Evolutionary conservation across 2,329 filamentous ascomycete genomes (phyloP).

Genomic region (Lasiodiplodia gonubiensis): DNA sequence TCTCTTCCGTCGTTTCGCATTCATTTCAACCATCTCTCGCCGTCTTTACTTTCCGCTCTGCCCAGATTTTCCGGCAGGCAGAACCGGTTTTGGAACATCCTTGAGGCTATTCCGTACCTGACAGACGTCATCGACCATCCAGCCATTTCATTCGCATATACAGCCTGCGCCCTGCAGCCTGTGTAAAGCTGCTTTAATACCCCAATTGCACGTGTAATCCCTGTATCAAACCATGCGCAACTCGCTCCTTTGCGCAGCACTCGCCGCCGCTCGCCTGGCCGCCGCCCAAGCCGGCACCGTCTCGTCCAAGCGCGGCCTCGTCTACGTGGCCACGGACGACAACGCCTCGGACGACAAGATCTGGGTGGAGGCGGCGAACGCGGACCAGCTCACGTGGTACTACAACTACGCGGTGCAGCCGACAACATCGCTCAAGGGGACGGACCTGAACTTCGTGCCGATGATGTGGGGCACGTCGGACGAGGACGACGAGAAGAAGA

Average conservation of each 20-base stretch:
- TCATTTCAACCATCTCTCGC: neutral
- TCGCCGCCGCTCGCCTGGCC: conserved; percentile 26
- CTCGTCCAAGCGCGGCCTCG: conserved; percentile 73
- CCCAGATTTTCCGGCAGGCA: neutral
- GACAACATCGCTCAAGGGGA: conserved; percentile 54
- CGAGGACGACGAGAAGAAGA: conserved; percentile 41
- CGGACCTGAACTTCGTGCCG: conserved; percentile 72
- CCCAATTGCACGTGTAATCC: neutral
- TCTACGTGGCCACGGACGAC: conserved; percentile 65
- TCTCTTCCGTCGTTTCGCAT: conserved; percentile 2
- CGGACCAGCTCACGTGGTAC: conserved; percentile 76
- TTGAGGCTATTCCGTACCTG: conserved; percentile 9
- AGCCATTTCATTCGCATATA: conserved; percentile 4
- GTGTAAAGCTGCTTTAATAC: neutral
- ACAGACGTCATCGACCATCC: conserved; percentile 26
- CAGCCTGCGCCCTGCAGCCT: neutral
- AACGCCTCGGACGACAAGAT: conserved; percentile 67
- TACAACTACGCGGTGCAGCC: conserved; percentile 75
- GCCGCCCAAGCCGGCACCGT: conserved; percentile 38
- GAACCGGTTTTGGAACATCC: conserved; percentile 25
- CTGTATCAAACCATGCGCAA: conserved; percentile 3
- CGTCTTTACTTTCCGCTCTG: neutral
- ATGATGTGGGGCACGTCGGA: conserved; percentile 74
- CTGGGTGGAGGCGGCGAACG: conserved; percentile 57
- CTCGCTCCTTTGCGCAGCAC: neutral